phyloP scores from a whole-genome alignment of 768 basidiomycete genomes.

The Asterophora parasitica region DNA sequence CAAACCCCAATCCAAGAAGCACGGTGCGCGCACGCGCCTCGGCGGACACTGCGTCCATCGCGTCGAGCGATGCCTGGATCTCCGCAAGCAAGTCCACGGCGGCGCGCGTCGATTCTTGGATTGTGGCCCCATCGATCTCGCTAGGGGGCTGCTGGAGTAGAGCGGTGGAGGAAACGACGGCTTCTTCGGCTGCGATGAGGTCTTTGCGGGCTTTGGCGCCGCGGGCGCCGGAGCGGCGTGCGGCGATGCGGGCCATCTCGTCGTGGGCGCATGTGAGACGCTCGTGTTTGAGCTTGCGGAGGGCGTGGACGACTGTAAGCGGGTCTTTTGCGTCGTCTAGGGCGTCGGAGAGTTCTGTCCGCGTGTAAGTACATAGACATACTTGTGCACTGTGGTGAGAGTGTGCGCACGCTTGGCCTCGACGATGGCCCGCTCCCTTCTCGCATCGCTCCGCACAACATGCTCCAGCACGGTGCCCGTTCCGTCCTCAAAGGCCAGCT shows the following conservation, averaged over 20 bases:
- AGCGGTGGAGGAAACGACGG: conserved; percentile 27
- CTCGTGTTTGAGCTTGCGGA: conserved; percentile 25
- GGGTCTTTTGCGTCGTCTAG: conserved; percentile 26
- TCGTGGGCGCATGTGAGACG: conserved; percentile 25
- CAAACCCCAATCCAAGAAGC: conserved; percentile 58
- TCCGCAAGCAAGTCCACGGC: conserved; percentile 25
- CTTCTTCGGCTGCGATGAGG: conserved; percentile 40
- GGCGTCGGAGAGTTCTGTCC: conserved; percentile 15
- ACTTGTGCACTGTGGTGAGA: no score
- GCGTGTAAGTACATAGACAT: background rate
- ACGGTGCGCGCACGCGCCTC: conserved; percentile 48
- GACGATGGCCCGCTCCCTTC: conserved; percentile 26
- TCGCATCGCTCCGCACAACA: conserved; percentile 41
- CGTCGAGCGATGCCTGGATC: conserved; percentile 22
- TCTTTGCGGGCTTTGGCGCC: conserved; percentile 54
- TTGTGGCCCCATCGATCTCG: conserved; percentile 19
- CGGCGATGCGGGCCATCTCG: conserved; percentile 42
- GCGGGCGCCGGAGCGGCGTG: conserved; percentile 48
- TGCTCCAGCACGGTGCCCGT: conserved; percentile 29
- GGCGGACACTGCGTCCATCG: conserved; percentile 30
- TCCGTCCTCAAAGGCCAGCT: conserved; percentile 12
- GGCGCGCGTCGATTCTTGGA: conserved; percentile 19
- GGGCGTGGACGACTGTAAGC: conserved; percentile 16
- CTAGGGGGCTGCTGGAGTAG: conserved; percentile 17
- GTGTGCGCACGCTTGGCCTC: conserved; percentile 25